Conservation (phyloP, 495 filamentous ascomycete genomes). For the Durotheca rogersii region DNA sequence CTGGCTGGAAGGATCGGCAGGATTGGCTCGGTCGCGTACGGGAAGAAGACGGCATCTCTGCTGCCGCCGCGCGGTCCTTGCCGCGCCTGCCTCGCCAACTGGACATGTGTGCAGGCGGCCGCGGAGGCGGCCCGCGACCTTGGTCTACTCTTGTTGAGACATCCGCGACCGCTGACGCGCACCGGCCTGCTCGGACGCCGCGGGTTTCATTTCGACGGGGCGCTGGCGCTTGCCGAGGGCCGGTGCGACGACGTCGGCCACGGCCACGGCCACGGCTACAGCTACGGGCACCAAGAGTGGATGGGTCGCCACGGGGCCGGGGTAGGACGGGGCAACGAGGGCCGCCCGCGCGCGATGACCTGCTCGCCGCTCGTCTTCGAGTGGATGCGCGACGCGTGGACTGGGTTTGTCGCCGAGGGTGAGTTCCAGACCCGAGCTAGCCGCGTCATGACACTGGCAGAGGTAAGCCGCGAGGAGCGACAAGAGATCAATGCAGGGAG, state of each 20-base stretch:
- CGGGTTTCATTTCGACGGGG: conserved; percentile 21
- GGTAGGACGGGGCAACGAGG: neutral
- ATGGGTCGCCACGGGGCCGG: neutral
- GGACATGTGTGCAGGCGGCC: conserved; percentile 21
- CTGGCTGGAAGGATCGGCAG: no score
- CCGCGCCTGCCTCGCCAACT: conserved; percentile 3
- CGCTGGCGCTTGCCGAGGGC: no score
- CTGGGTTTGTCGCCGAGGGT: conserved; percentile 15
- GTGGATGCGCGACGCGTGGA: conserved; percentile 22
- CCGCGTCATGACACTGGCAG: no score
- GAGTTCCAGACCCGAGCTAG: no score
- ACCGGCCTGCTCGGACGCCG: neutral
- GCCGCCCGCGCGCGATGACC: neutral
- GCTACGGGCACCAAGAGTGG: no score
- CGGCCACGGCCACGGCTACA: no score
- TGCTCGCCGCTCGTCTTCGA: conserved; percentile 6
- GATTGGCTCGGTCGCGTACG: no score
- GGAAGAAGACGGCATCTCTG: neutral
- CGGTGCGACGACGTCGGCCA: no score
- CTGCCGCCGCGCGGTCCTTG: conserved; percentile 1
- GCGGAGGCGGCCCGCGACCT: conserved; percentile 3
- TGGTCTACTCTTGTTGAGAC: conserved; percentile 13
- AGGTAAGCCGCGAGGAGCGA: no score
- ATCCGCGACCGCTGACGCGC: conserved; percentile 21
- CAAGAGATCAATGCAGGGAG: no score